Percentiles rank a stretch among this genome's conserved stretches.
These are phyloP conservation scores for Zygoascus hellenicus DNA, from an alignment of 1,139 yeast species.

Conservation along the genomic window DNA sequence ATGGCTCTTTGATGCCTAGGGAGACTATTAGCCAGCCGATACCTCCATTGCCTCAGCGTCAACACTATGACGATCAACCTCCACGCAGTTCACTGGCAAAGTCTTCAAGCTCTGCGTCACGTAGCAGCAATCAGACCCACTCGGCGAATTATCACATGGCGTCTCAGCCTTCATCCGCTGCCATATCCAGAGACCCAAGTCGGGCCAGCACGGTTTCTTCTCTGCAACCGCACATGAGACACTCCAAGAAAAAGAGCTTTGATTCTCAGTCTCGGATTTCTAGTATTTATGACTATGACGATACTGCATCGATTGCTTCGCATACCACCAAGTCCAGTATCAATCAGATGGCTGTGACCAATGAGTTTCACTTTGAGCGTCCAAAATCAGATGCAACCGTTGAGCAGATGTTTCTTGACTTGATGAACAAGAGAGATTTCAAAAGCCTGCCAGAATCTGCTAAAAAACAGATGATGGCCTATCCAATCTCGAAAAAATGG, in stretches of 20 bases:
- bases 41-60: constrained; percentile 25
- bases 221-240: constrained; percentile 10
- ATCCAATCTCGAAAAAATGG: constrained; percentile 81
- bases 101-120: neutral
- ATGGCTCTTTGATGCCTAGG: constrained; percentile 18
- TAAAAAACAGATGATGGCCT: constrained; percentile 69
- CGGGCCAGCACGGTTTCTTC: constrained; percentile 14
- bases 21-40: constrained; percentile 27
- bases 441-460: constrained; percentile 73
- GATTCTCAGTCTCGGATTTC: constrained; percentile 5
- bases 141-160: neutral
- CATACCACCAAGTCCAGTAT: constrained; percentile 19
- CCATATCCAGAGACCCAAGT: constrained; percentile 7
- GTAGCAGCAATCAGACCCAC: too few species aligned
- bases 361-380: constrained; percentile 27
- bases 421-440: constrained; percentile 67
- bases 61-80: constrained; percentile 13
- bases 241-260: neutral
- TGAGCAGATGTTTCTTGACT: constrained; percentile 34
- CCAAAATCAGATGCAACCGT: constrained; percentile 32
- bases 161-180: constrained; percentile 1
- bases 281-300: constrained; percentile 15
- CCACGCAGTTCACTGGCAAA: constrained; percentile 1
- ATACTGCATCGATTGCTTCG: constrained; percentile 17
- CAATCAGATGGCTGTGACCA: constrained; percentile 14